Evolutionary conservation across 441 rosid species (phyloP).

Genomic region (Jatropha multifida): DNA sequence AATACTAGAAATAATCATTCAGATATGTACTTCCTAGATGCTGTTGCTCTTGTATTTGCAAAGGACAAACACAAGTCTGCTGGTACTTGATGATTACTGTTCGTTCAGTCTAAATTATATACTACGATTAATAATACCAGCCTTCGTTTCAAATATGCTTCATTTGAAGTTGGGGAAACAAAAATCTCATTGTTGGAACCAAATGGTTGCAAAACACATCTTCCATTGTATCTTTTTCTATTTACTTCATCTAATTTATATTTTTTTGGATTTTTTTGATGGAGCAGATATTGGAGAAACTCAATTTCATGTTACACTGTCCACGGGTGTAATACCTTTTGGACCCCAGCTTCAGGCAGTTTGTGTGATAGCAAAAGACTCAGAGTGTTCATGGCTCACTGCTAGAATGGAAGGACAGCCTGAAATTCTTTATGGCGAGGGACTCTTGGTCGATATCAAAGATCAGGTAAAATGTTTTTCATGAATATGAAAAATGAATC

Average conservation of each 20-base stretch:
- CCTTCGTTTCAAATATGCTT: neutral
- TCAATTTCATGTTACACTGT: slow-evolving; percentile 44
- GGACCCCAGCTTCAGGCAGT: slow-evolving; percentile 44
- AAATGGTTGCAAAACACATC: neutral
- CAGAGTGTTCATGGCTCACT: slow-evolving; percentile 38
- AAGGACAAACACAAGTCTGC: slow-evolving; percentile 36
- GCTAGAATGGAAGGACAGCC: slow-evolving; percentile 31
- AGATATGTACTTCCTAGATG: slow-evolving; percentile 25
- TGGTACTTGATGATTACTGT: slow-evolving; percentile 26
- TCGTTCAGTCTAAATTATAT: neutral
- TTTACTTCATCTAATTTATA: neutral
- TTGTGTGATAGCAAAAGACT: slow-evolving; percentile 28
- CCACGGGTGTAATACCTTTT: slow-evolving; percentile 43
- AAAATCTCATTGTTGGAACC: neutral
- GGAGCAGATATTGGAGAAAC: slow-evolving; percentile 39
- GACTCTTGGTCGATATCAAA: slow-evolving; percentile 31
- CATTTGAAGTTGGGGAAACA: neutral
- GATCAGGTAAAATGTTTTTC: slow-evolving; percentile 25
- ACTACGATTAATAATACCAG: neutral
- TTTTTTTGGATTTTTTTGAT: neutral
- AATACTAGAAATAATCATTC: neutral
- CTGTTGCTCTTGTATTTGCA: slow-evolving; percentile 53
- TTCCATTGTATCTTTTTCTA: neutral
- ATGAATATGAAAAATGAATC: neutral
- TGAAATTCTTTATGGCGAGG: slow-evolving; percentile 30